A percentile compares a stretch with the other conserved stretches of the same genome.
Evolutionary conservation across 2,329 filamentous ascomycete species (phyloP).

Genomic region (Cladosporium halotolerans): DNA sequence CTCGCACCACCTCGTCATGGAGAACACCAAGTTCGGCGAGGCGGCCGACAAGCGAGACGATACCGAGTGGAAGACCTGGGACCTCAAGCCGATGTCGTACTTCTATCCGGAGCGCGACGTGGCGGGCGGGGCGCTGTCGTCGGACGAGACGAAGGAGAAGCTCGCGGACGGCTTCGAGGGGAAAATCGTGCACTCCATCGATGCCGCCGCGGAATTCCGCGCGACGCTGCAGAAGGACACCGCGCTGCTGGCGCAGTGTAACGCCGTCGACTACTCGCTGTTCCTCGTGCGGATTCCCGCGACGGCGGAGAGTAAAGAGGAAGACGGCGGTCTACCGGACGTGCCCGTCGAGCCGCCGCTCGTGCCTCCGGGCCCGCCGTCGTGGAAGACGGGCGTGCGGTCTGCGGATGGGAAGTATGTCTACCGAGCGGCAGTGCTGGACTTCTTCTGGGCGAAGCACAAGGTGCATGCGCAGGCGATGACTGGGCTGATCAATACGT

Average conservation of each 20-base stretch:
- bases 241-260: conserved; percentile 52
- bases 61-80: conserved; percentile 61
- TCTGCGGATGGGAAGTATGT: conserved; percentile 60
- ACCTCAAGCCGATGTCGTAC: conserved; percentile 67
- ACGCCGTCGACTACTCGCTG: conserved; percentile 69
- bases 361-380: conserved; percentile 25
- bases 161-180: conserved; percentile 63
- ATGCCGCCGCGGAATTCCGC: conserved; percentile 53
- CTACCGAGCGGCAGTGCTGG: conserved; percentile 61
- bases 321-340: conserved; percentile 28
- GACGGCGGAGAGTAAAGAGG: conserved; percentile 10
- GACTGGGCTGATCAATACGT: conserved; percentile 52
- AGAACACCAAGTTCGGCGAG: conserved; percentile 63
- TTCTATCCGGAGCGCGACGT: conserved; percentile 72
- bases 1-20: conserved; percentile 71
- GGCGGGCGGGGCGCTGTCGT: conserved; percentile 56
- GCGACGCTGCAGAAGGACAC: conserved; percentile 56
- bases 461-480: conserved; percentile 59
- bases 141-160: conserved; percentile 58
- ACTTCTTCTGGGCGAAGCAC: conserved; percentile 76
- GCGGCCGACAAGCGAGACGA: conserved; percentile 35
- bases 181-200: conserved; percentile 52
- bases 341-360: conserved; percentile 28
- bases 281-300: conserved; percentile 58
- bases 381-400: conserved; percentile 57